Conservation (phyloP, 208 protist species). For the Wallacemonas sp. region DNA sequence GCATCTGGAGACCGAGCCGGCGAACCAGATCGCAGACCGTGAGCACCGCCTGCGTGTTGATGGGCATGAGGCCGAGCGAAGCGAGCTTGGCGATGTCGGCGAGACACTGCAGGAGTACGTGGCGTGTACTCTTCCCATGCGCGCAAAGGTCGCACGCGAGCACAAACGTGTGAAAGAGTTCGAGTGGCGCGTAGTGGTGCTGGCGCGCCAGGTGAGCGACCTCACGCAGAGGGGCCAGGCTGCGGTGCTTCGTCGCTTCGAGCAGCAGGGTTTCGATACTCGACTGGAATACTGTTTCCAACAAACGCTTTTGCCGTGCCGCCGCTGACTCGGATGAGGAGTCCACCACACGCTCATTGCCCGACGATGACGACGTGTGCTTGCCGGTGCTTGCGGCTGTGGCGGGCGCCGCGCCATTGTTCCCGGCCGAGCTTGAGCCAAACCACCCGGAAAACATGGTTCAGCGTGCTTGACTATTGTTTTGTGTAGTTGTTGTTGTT, state of each 20-base stretch:
- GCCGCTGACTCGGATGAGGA: not conserved
- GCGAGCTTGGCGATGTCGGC: conserved; percentile 67
- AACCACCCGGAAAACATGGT: too few species aligned
- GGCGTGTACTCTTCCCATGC: conserved; percentile 18
- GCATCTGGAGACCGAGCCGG: conserved; percentile 25
- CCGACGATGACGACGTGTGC: not conserved
- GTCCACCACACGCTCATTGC: not conserved
- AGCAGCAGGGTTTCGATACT: conserved; percentile 53
- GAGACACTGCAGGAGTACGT: conserved; percentile 56
- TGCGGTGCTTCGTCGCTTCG: conserved; percentile 45
- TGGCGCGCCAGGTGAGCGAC: conserved; percentile 43
- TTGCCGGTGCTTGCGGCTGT: too few species aligned
- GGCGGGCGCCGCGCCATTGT: too few species aligned
- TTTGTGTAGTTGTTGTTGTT: too few species aligned
- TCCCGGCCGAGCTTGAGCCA: too few species aligned
- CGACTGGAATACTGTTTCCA: conserved; percentile 35
- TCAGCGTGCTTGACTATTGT: too few species aligned
- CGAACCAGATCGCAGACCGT: conserved; percentile 51
- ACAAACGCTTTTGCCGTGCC: conserved; percentile 2
- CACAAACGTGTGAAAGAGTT: conserved; percentile 56
- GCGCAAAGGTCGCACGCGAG: conserved; percentile 45
- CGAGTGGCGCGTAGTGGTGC: conserved; percentile 33
- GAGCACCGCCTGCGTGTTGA: conserved; percentile 33
- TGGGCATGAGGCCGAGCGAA: conserved; percentile 58
- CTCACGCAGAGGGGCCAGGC: conserved; percentile 44